A percentile compares a stretch with the other conserved stretches of the same genome.
These are phyloP conservation scores for Geotrichum histeridarum DNA, from an alignment of 1,139 yeast genomes.

Conservation along the genomic window DNA sequence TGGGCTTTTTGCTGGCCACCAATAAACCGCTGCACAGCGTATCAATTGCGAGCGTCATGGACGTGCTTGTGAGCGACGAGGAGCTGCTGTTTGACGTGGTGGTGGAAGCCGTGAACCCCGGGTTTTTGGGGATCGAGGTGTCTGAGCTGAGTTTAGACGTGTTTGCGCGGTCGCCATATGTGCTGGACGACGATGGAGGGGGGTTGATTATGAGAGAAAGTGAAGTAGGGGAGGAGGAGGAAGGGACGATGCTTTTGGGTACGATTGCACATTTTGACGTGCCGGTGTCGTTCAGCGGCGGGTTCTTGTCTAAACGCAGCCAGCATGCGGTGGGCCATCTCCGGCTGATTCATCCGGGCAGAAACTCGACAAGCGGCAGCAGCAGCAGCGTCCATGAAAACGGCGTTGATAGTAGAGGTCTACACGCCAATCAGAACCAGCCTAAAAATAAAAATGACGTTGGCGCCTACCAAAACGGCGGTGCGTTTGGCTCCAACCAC, in stretches of 20 bases:
- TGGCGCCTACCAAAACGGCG: no score
- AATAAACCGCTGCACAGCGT: conserved; percentile 76
- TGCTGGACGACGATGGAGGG: conserved; percentile 26
- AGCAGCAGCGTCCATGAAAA: conserved; percentile 19
- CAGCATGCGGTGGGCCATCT: conserved; percentile 58
- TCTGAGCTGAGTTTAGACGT: conserved; percentile 70
- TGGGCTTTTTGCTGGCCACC: conserved; percentile 83
- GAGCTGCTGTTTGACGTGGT: conserved; percentile 76
- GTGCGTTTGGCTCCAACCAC: no score
- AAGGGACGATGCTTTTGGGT: conserved; percentile 49
- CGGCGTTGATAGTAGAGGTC: conserved; percentile 23
- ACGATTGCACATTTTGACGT: conserved; percentile 60
- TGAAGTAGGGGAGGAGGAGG: background rate
- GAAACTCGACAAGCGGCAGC: conserved; percentile 44
- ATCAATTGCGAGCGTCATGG: conserved; percentile 54
- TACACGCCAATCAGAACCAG: background rate
- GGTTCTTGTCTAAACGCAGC: conserved; percentile 60
- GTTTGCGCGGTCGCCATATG: conserved; percentile 72
- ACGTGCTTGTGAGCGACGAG: conserved; percentile 75
- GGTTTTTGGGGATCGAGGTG: conserved; percentile 64
- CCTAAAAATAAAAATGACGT: background rate
- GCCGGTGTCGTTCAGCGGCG: conserved; percentile 70
- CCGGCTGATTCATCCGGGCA: conserved; percentile 70
- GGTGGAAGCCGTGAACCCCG: conserved; percentile 82
- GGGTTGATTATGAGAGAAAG: conserved; percentile 14